Conservation (phyloP, 331 rosid genomes). For the Rosa hybrid region DNA sequence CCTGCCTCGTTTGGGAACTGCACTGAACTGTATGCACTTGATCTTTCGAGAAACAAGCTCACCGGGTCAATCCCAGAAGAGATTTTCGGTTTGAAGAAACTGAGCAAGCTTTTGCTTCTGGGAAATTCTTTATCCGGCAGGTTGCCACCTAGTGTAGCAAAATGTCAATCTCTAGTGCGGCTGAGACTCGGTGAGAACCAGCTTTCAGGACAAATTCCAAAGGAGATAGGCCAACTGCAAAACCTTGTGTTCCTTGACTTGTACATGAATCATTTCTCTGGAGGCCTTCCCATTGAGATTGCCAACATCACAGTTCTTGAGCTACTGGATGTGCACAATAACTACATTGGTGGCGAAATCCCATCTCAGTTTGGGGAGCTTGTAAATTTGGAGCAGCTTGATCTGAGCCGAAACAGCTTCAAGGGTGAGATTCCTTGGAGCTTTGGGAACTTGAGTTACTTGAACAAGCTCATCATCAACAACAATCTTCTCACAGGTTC, state of each 20-base stretch:
- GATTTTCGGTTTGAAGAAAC: slow-evolving; percentile 78
- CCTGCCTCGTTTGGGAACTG: slow-evolving; percentile 85
- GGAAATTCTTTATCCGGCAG: slow-evolving; percentile 78
- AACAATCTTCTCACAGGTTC: slow-evolving; percentile 68
- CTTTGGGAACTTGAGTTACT: slow-evolving; percentile 84
- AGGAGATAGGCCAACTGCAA: slow-evolving; percentile 75
- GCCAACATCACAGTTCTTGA: slow-evolving; percentile 86
- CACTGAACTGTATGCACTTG: slow-evolving; percentile 80
- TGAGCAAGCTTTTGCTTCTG: slow-evolving; percentile 89
- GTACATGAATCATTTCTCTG: slow-evolving; percentile 85
- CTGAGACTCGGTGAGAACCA: slow-evolving; percentile 85
- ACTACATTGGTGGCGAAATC: slow-evolving; percentile 67
- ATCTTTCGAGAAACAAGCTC: slow-evolving; percentile 85
- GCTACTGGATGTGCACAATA: slow-evolving; percentile 80
- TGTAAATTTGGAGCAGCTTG: slow-evolving; percentile 85
- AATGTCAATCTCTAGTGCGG: slow-evolving; percentile 78
- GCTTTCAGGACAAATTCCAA: slow-evolving; percentile 80
- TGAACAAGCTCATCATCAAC: slow-evolving; percentile 85
- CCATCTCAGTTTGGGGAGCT: slow-evolving; percentile 68
- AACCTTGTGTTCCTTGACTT: slow-evolving; percentile 85
- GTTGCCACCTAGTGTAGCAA: slow-evolving; percentile 61
- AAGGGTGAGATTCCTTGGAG: slow-evolving; percentile 68
- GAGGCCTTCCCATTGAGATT: slow-evolving; percentile 67
- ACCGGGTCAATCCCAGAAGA: slow-evolving; percentile 85
- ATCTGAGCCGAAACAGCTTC: slow-evolving; percentile 80